A percentile compares a stretch with the other conserved stretches of the same genome.
Evolutionary conservation across 208 protist genomes (phyloP).

Genomic region (Acanthamoeba castellanii): DNA sequence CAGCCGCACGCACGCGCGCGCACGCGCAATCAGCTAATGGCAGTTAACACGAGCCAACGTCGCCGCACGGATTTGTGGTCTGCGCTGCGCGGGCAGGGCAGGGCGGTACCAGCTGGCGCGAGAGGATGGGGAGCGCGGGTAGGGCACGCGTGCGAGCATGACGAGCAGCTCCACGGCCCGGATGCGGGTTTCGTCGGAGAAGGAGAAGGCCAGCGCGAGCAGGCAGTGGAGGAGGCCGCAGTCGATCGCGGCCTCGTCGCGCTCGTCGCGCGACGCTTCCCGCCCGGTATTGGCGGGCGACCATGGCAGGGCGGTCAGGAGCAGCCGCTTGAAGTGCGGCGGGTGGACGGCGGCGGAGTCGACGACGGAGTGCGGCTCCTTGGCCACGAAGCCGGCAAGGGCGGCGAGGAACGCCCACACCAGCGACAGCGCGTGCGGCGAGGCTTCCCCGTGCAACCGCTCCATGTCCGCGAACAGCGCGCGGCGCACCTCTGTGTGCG

Average conservation of each 20-base stretch:
- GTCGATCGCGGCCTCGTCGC: neutral
- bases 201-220: neutral
- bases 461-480: neutral
- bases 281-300: neutral
- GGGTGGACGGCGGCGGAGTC: neutral
- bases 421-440: neutral
- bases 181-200: neutral
- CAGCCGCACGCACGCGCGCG: neutral
- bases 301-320: neutral
- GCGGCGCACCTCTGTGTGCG: neutral
- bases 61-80: too few relatives aligned
- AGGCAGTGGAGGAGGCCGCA: neutral
- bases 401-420: neutral
- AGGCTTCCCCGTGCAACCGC: neutral
- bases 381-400: neutral
- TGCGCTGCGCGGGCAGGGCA: too few relatives aligned
- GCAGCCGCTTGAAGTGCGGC: neutral
- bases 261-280: neutral
- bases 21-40: neutral
- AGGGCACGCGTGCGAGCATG: neutral
- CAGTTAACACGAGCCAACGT: neutral
- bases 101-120: neutral
- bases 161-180: neutral
- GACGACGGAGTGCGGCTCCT: neutral
- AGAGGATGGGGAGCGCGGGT: too few relatives aligned